Evolutionary conservation across 257 asterid species (phyloP), one percentile per base, ranked within the genome.

Genomic region (Solanum piurae): DNA sequence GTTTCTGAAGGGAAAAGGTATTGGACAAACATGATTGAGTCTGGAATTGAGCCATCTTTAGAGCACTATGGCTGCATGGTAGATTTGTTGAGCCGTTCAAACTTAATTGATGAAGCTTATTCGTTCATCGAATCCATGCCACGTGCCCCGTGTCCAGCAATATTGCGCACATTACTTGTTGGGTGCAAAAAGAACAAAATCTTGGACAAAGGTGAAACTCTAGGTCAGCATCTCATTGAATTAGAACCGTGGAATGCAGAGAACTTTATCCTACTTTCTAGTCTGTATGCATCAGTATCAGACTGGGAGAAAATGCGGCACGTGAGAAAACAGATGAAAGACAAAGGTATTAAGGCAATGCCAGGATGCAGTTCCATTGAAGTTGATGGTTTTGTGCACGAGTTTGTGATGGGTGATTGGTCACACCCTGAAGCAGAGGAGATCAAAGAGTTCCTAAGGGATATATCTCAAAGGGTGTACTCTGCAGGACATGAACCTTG

Each of bases 11-110:
- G 97, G 64, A 89, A 82, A 89, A 92, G 86, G 89, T 93, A 91
- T 76, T 94, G 98, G 96, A 88, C 93, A 5, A 66, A 86, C 89
- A 92, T 95, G 97, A 66, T 92, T 3, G 89, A 86, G 14, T 91
- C 91, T 25, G 93, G 94, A n/a, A 91, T 94, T n/a, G 94, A 92
- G 58, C 97, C 97, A 12, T 91, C 96, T 31, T 88, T 92, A 92
- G 98, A 95, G 93, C 94, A 94, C 69, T 95, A 94, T 76, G 93
- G 95, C 85, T 93, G 94, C 93, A 92, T 94, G 95, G 95, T 94
- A 1, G 97, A 93, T 92, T 86, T 95, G 34, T 90, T 92, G 9
- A 91, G 94, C 64, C 96, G 93, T 3, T 90, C 96, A 86, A 89
- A 91, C 89, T 80, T 89, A 38, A 82, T 91, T 4, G 93, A 92